Evolutionary conservation across 306 rosid genomes (phyloP), one percentile per base, ranked within the genome.

Genomic region (Quercus bicolor): DNA sequence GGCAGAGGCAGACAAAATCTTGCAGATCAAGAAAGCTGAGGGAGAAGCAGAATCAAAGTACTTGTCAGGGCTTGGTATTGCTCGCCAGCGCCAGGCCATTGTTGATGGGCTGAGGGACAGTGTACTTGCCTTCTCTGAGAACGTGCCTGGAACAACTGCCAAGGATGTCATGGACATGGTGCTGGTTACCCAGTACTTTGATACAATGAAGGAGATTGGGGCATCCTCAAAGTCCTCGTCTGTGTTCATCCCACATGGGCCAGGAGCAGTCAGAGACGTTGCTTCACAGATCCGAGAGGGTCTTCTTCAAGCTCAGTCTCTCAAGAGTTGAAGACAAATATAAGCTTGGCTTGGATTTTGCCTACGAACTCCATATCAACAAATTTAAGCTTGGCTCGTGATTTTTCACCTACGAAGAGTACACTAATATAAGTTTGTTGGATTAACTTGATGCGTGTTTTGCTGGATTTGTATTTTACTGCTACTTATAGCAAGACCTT

Each of bases 101-200:
- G 93, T 92, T 56, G 94, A 92, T 4, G 94, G 97, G 29, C 70
- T 92, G 70, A 84, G 90, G 70, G 93, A 88, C 85, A 84, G 94
- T 2, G 94, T 90, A 48, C 91, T 91, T 34, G 85, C 89, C 4
- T 89, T 91, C 88, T 86, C 93, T 0, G 86, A 85, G 73, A 85
- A 84, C 13, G 97, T 91, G 29, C 92, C 94, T 0, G 93, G 94
- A 20, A 90, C 97, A 70, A 20, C 88, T 0, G 87, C 93, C 18
- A 90, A 80, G 55, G 93, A 92, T 86, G 86, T 92, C 75, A 83
- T 92, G 95, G 95, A 90, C 81, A 90, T 92, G 93, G 94, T 92
- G 37, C 80, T 90, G 57, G 93, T 86, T 74, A 88, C 95, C 64
- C 97, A 92, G 9, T 92, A 92, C 84, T 92, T 92, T 8, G 93